Evolutionary conservation across 179 eudicot genomes (phyloP), one percentile per base, ranked within the genome.

Genomic region (Silene vulgaris): DNA sequence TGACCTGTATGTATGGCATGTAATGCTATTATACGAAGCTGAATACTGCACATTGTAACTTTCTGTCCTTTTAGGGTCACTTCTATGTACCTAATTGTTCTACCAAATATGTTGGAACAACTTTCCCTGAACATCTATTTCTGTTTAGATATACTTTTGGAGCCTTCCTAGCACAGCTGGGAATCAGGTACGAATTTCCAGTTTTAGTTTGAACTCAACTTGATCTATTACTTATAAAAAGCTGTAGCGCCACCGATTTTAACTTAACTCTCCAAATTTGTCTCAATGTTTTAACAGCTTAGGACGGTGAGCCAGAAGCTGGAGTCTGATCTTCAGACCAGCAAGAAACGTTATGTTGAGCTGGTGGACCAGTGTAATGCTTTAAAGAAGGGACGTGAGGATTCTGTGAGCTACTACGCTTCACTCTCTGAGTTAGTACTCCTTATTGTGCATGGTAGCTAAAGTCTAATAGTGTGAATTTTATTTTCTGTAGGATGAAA

Each of bases 91-190:
- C 29, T 13, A 30, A 14, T 6, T 50, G 56, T 74, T 68, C 21
- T 54, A 73, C 23, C 12, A 56, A 11, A 1, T 40, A 65, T 32
- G 52, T 74, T 60, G 43, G 29, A 9, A 69, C 45, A 50, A 29
- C 71, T 66, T 30, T 66, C 14, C 40, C 56, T 75, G 52, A 72
- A 65, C 35, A 67, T 45, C 16, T 61, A 67, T 26, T 59, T 66
- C 26, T 73, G 50, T 56, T 0, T 65, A 95, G 99, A 85, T 95
- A 71, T 95, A 92, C 87, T 92, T 95, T 73, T 95, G 97, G 99
- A 95, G 99, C 80, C 97, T 95, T 83, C 99, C 97, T 52, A 92
- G 99, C 80, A 88, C 93, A 85, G 99, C 99, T 78, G 99, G 99
- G 75, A 95, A 95, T 86, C 99, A 95, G 93, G 99, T 95, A 77